Conservation (phyloP, 345 rosid genomes). For the Gossypium rotundifolium region DNA sequence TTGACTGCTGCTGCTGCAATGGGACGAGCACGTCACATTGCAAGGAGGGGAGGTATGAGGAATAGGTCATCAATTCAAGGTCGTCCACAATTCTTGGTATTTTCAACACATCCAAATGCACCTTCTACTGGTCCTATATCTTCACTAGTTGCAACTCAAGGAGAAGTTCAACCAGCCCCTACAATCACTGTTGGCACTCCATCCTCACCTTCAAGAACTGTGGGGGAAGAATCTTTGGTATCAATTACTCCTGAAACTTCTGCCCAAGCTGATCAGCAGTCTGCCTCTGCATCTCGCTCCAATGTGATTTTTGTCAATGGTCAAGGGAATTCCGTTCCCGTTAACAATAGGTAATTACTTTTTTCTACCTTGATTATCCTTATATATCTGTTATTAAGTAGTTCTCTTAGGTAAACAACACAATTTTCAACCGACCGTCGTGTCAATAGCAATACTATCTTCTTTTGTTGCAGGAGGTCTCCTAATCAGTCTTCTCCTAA, state of each 20-base stretch:
- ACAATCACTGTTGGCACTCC: constrained; percentile 26
- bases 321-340: not conserved
- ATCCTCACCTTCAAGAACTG: not conserved
- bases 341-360: not conserved
- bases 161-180: constrained; percentile 47
- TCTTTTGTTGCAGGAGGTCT: constrained; percentile 32
- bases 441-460: not conserved
- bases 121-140: constrained; percentile 30
- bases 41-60: constrained; percentile 81
- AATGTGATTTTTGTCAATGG: not conserved
- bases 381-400: not conserved
- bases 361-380: not conserved
- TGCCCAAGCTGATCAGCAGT: not conserved
- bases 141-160: not conserved
- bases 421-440: not conserved
- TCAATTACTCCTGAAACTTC: not conserved
- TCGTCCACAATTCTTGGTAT: constrained; percentile 72
- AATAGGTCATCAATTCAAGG: constrained; percentile 64
- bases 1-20: constrained; percentile 72
- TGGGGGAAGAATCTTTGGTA: not conserved
- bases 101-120: constrained; percentile 52
- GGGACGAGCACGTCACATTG: constrained; percentile 79
- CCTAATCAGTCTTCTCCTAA: constrained; percentile 49
- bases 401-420: not conserved
- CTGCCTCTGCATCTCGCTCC: not conserved